Evolutionary conservation across 805 yeast genomes (phyloP).

Genomic region (Kodamaea hsintzibuensis): DNA sequence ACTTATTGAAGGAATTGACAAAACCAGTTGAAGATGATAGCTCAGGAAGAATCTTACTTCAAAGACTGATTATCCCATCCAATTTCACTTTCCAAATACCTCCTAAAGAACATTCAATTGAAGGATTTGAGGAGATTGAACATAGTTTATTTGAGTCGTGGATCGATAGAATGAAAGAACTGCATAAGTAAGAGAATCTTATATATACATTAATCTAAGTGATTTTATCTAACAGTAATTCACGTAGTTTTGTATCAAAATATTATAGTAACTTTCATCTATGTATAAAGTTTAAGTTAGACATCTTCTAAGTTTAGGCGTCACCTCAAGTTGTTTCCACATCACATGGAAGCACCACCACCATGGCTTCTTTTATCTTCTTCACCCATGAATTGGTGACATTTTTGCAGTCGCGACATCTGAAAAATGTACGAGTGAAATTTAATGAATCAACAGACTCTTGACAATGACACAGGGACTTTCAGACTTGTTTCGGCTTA

Average conservation of each 20-base stretch:
- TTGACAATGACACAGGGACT: neutral
- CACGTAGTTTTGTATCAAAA: no score
- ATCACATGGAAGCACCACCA: no score
- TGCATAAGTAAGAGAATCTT: no score
- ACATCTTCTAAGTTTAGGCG: no score
- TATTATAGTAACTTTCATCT: no score
- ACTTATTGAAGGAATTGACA: slow-evolving; percentile 37
- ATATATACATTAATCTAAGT: no score
- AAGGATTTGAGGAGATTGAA: slow-evolving; percentile 41
- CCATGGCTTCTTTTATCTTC: no score
- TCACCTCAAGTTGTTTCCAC: no score
- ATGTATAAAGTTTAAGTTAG: no score
- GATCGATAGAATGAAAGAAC: slow-evolving; percentile 37
- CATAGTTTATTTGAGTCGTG: slow-evolving; percentile 41
- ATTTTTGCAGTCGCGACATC: slow-evolving; percentile 1
- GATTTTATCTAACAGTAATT: no score
- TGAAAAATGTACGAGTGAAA: neutral
- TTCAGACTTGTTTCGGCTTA: slow-evolving; percentile 15
- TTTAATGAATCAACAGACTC: neutral
- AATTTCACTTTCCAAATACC: slow-evolving; percentile 15
- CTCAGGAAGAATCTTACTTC: slow-evolving; percentile 20
- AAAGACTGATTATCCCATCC: slow-evolving; percentile 37
- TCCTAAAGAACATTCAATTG: neutral
- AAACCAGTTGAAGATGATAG: slow-evolving; percentile 16
- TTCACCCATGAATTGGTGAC: neutral